Base-by-base conservation (phyloP, 148 eudicot genomes). In the Oxyria digyna region DNA sequence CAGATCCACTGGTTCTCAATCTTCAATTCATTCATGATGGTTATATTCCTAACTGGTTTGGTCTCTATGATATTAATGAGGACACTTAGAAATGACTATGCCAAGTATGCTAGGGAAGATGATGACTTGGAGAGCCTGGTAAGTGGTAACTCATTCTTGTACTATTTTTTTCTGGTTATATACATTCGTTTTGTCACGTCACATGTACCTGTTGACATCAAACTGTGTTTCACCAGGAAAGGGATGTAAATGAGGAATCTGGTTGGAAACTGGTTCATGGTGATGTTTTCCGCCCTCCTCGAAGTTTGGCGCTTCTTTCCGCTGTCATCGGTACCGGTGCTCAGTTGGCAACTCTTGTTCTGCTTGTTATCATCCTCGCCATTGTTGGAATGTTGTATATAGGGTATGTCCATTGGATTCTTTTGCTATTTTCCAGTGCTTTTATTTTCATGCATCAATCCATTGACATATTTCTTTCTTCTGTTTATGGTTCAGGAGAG, bases 1-100 rank as follows among this genome's bases (percentile, higher is more conserved):
- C 94, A 92, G 98, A 92, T 92, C 69, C 98, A 92, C 73, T 92
- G 98, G 98, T 92, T 92, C 81, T 92, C 96, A 37, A 85, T 92
- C 43, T 89, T 92, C 74, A 92, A 92, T 87, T 92, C 98, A 8
- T 92, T 89, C 89, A 92, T 92, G 98, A 92, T 92, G 98, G 98
- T 92, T 54, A 92, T 92, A 82, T 92, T 92, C 76, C 91, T 92
- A 69, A 89, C 98, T 76, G 96, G 96, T 29, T 67, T 89, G 82
- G 96, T 92, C 35, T 87, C 96, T 40, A 92, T 92, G 98, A 92
- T 92, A 80, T 73, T 92, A 42, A 89, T 92, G 96, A 87, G 96
- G 29, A 89, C 96, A 13, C 89, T 92, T 27, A 86, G 98, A 76
- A 92, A 92, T 81, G 98, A 92, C 80, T 92, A 92, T 77, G 98